Conservation (phyloP, 2,329 filamentous ascomycete genomes). For the Emydomyces testavorans region DNA sequence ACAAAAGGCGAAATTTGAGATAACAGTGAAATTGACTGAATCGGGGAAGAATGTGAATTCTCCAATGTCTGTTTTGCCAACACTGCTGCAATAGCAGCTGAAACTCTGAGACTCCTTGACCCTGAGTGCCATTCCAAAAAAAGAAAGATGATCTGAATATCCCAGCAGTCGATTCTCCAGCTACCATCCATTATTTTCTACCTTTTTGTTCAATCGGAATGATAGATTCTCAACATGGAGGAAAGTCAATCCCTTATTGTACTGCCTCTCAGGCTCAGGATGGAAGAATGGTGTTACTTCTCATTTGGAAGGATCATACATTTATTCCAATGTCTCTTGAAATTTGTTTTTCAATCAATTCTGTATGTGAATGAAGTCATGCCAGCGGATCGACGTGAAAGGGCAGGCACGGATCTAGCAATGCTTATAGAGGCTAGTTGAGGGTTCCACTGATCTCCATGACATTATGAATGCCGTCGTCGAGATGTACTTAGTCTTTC, state of each 20-base stretch:
- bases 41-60: constrained; percentile 38
- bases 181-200: constrained; percentile 35
- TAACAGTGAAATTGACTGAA: constrained; percentile 36
- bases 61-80: constrained; percentile 38
- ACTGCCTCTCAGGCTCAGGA: constrained; percentile 38
- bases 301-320: constrained; percentile 39
- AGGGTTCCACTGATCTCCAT: too few species aligned
- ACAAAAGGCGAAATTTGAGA: constrained; percentile 38
- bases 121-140: constrained; percentile 37
- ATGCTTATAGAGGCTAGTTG: constrained; percentile 42
- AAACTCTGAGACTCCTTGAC: constrained; percentile 41
- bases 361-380: too few species aligned
- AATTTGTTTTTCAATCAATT: constrained; percentile 24
- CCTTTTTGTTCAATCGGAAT: too few species aligned
- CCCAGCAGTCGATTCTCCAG: constrained; percentile 34
- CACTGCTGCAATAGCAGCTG: constrained; percentile 42
- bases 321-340: constrained; percentile 42
- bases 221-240: not conserved
- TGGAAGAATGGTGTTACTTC: constrained; percentile 37
- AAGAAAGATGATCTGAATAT: constrained; percentile 36
- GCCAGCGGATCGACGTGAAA: constrained; percentile 40
- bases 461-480: too few species aligned
- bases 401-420: constrained; percentile 41
- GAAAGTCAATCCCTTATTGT: constrained; percentile 41
- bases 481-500: constrained; percentile 45